phyloP scores from a whole-genome alignment of 345 rosid genomes.

The Linum lewisii region DNA sequence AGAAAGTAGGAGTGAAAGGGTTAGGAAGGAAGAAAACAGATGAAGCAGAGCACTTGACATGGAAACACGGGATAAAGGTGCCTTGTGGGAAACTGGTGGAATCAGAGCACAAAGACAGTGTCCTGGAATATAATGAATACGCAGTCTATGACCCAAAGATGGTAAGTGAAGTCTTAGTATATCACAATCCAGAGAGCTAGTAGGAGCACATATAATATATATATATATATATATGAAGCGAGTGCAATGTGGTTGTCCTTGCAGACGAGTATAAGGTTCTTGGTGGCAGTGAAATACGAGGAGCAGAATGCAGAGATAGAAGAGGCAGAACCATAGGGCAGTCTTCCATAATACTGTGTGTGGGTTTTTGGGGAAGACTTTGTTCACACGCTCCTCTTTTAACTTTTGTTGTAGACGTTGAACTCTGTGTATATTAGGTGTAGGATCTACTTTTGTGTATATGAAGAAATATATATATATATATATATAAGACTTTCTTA shows the following conservation, averaged over 20 bases:
- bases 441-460: no score
- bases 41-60: constrained; percentile 50
- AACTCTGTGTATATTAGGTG: no score
- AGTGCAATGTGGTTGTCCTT: no score
- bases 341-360: no score
- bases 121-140: constrained; percentile 68
- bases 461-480: no score
- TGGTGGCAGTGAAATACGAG: constrained; percentile 67
- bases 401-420: no score
- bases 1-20: constrained; percentile 59
- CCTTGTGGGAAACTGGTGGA: constrained; percentile 63
- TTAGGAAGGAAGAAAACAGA: constrained; percentile 67
- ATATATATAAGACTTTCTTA: no score
- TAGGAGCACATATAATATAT: no score
- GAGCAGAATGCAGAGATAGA: constrained; percentile 35
- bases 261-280: constrained; percentile 57
- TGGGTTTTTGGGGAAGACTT: not conserved
- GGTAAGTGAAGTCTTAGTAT: constrained; percentile 29
- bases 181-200: no score
- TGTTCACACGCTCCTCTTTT: no score
- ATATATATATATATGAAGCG: no score
- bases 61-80: constrained; percentile 56
- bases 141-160: constrained; percentile 70
- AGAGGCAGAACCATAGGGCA: constrained; percentile 17
- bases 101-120: constrained; percentile 51